phyloP scores from a whole-genome alignment of 1,139 yeast genomes.

The Arxiozyma slooffiae region DNA sequence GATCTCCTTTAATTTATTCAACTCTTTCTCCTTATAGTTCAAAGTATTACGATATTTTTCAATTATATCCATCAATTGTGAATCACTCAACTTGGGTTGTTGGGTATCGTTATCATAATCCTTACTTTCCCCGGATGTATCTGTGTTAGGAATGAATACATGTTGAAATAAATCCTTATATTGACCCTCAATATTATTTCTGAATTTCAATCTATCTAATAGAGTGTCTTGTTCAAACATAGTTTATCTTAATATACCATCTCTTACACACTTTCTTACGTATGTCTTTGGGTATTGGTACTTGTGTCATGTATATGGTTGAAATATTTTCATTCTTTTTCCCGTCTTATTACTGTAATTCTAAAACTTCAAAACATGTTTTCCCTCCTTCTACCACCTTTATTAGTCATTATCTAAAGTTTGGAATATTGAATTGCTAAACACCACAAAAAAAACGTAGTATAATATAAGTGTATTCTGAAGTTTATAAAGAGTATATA shows the following conservation, averaged over 20 bases:
- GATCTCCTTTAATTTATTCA: slow-evolving; percentile 32
- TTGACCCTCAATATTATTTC: slow-evolving; percentile 18
- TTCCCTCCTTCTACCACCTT: too few relatives aligned
- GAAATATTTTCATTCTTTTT: too few relatives aligned
- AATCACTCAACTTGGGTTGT: neutral
- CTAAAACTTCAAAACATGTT: too few relatives aligned
- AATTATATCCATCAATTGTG: neutral
- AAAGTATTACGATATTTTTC: neutral
- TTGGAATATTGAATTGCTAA: too few relatives aligned
- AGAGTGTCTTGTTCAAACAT: neutral
- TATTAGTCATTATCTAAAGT: too few relatives aligned
- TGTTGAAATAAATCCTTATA: slow-evolving; percentile 15
- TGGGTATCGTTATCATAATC: neutral
- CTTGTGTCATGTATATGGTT: too few relatives aligned
- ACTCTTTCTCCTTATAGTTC: slow-evolving; percentile 6
- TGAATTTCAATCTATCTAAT: neutral
- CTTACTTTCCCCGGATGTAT: slow-evolving; percentile 4
- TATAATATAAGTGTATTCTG: too few relatives aligned
- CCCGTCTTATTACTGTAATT: too few relatives aligned
- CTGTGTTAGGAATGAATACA: neutral
- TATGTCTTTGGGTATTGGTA: too few relatives aligned
- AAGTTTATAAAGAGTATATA: too few relatives aligned
- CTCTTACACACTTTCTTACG: too few relatives aligned
- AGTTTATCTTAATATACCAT: neutral
- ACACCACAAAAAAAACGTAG: too few relatives aligned